Evolutionary conservation across 805 yeast species (phyloP).

Genomic region (Spathaspora boniae): DNA sequence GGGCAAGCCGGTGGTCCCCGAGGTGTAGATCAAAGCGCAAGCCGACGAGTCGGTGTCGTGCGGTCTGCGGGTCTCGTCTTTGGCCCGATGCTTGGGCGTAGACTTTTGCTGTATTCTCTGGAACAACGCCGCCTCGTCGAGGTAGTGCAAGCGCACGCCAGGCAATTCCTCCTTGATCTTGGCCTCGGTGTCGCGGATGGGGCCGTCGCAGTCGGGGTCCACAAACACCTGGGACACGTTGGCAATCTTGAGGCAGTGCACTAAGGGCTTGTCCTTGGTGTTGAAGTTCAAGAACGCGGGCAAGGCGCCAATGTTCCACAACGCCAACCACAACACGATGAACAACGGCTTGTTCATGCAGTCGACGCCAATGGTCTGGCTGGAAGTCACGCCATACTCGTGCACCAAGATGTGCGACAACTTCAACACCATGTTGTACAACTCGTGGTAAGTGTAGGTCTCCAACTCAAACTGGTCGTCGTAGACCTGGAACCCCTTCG

Average conservation of each 20-base stretch:
- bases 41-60: constrained; percentile 57
- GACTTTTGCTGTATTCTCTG: constrained; percentile 37
- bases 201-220: constrained; percentile 63
- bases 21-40: constrained; percentile 76
- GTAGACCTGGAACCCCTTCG: constrained; percentile 36
- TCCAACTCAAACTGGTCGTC: constrained; percentile 62
- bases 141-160: constrained; percentile 39
- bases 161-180: constrained; percentile 36
- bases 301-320: constrained; percentile 87
- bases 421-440: constrained; percentile 62
- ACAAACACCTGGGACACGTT: constrained; percentile 61
- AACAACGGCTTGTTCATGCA: constrained; percentile 83
- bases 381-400: constrained; percentile 60
- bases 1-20: constrained; percentile 94
- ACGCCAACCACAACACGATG: constrained; percentile 74
- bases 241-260: constrained; percentile 77
- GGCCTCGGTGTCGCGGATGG: constrained; percentile 48
- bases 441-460: constrained; percentile 61
- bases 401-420: constrained; percentile 61
- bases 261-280: constrained; percentile 65
- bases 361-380: constrained; percentile 70
- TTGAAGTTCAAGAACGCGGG: constrained; percentile 89
- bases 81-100: constrained; percentile 51
- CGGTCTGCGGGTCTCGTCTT: constrained; percentile 56
- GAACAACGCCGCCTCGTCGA: constrained; percentile 50